These are phyloP conservation scores for Suillus bovinus DNA, from an alignment of 768 basidiomycete species.

Conservation along the genomic window DNA sequence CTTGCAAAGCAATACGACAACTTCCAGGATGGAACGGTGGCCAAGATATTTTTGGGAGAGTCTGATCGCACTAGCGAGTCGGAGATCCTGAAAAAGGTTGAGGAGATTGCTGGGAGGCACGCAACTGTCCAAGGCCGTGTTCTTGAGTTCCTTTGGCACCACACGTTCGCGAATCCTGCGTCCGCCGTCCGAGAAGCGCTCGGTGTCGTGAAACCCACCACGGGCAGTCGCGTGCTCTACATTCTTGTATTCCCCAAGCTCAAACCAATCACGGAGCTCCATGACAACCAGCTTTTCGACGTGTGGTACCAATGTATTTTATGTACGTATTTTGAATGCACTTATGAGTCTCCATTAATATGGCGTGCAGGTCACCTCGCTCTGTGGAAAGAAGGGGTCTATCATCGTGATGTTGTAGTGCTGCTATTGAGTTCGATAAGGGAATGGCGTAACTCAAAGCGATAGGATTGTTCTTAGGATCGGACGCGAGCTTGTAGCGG, in stretches of 20 bases:
- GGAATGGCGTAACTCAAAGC: too few species aligned
- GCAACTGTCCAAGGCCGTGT: not conserved
- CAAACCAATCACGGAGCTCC: not conserved
- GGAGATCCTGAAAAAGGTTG: not conserved
- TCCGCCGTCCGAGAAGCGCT: not conserved
- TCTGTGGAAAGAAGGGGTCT: not conserved
- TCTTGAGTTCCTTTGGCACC: not conserved
- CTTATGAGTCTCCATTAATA: not conserved
- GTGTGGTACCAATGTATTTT: not conserved
- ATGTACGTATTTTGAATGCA: not conserved
- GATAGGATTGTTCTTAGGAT: too few species aligned
- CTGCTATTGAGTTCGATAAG: too few species aligned
- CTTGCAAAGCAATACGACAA: not conserved
- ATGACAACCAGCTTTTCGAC: not conserved
- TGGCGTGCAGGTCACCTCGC: not conserved
- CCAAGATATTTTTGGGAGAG: not conserved
- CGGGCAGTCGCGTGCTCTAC: not conserved
- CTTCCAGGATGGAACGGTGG: not conserved
- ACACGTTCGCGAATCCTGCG: not conserved
- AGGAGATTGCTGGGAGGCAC: not conserved
- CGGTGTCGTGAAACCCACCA: not conserved
- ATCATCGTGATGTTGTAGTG: not conserved
- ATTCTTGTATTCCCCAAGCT: not conserved
- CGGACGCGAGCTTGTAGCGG: too few species aligned
- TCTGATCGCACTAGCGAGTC: not conserved